Evolutionary conservation across 129 eudicot species (phyloP), one percentile per base, ranked within the genome.

Genomic region (Centella asiatica): DNA sequence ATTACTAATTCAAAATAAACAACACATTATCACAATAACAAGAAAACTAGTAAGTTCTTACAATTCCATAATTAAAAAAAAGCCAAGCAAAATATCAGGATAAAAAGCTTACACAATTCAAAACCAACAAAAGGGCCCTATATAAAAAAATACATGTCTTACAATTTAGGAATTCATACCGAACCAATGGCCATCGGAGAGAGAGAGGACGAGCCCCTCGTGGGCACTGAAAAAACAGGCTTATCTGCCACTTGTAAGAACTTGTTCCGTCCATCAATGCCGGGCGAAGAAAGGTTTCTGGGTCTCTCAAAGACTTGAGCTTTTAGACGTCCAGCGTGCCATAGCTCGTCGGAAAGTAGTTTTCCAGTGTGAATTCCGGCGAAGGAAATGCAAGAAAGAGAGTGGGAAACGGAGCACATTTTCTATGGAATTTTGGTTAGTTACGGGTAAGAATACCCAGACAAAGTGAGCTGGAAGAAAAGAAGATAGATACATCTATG

Each of bases 131-230:
- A 45, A 45, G 19, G 51, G 20, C 3, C 18, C 1, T 8, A 51
- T 23, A 22, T 22, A 3, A 5, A 23, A 1, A 39, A 5, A 12
- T 2, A 40, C 15, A 28, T 37, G 3, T 24, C n/a, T 27, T 2
- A 4, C 32, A 2, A 27, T 18, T 15, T 23, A 57, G 6, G 22
- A 59, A 44, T 14, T 52, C 76, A 45, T 87, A 87, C 95, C 68
- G 84, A 65, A 64, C 75, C 82, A 65, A 74, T 19, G 56, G 88
- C 88, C 88, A 78, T 68, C 0, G 78, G 82, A 10, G 86, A 64
- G 71, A 74, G 53, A 33, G 71, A 34, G 10, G 76, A 65, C 31
- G 73, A 65, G 67, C 79, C 65, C 72, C 69, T 70, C 64, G 72
- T 54, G 1, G 74, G 37, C 64, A 60, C 54, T 14, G 69, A 63